Base-by-base conservation (phyloP, 495 filamentous ascomycete genomes). In the Pseudoneurospora amorphoporcata region DNA sequence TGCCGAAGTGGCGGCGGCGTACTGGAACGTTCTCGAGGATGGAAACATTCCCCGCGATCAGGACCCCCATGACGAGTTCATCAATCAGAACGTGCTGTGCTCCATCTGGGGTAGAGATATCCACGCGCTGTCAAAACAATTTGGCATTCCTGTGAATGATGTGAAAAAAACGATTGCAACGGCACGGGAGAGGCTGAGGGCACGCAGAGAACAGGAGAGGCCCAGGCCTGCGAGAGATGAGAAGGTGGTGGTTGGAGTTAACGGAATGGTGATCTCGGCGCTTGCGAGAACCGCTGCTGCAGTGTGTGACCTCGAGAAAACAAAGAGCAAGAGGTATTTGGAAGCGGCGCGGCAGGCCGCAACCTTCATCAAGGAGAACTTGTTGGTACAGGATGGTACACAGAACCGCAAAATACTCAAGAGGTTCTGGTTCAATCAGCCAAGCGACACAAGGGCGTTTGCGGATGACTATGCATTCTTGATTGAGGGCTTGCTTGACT, bases 391-490 rank as follows among this genome's bases (percentile, higher is more conserved):
- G 72, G 73, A 81, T 2, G 42, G 41, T 8, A 69, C 39, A 12
- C 41, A 61, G 40, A 37, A 16, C 14, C 41, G 69, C 29, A 89
- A 88, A 38, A 85, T 86, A 4, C 81, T 98, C 47, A 90, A 90
- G 74, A 86, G 95, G 35, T 91, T 96, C 65, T 97, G 90, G 78
- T 89, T 90, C 39, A 89, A 94, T 74, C 79, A 76, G 83, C 41
- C 78, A 1, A 92, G 92, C 37, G 86, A 91, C 42, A 92, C 90
- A 0, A 84, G 85, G 6, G 95, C 88, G 1, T 97, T 98, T 80
- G 94, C 94, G 6, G 95, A 99, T 75, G 95, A 99, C 79, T 99
- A 98, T 79, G 94, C 95, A 3, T 97, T 92, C 80, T 77, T 98
- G 69, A 93, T 94, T 68, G 87, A 90, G 38, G 96, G 94, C 1